These are phyloP conservation scores for Bacidia rubella DNA, from an alignment of 495 filamentous ascomycete genomes.

Conservation along the genomic window DNA sequence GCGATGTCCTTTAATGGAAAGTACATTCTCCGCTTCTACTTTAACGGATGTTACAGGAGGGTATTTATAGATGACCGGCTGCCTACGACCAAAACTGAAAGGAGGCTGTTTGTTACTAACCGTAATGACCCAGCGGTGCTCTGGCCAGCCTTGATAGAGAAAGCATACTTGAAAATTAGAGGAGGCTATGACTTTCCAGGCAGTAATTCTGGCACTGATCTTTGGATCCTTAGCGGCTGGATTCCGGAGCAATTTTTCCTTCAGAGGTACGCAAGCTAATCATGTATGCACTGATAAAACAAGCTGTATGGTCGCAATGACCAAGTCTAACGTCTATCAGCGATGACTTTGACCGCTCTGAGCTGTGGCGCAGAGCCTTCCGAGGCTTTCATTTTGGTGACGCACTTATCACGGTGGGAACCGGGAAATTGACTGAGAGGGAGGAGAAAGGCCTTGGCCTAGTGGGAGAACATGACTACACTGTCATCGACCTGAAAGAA, in stretches of 20 bases:
- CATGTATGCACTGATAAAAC: too few species aligned
- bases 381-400: conserved; percentile 64
- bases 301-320: too few species aligned
- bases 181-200: conserved; percentile 97
- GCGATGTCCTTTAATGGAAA: conserved; percentile 61
- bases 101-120: conserved; percentile 78
- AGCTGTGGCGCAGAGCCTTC: conserved; percentile 67
- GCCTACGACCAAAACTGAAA: conserved; percentile 57
- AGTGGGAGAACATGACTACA: conserved; percentile 85
- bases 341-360: conserved; percentile 59
- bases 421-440: conserved; percentile 56
- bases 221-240: conserved; percentile 87
- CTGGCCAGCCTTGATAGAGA: conserved; percentile 92
- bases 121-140: conserved; percentile 60
- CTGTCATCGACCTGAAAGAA: conserved; percentile 67
- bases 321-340: conserved; percentile 13
- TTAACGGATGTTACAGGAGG: conserved; percentile 84
- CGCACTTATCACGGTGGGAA: conserved; percentile 80
- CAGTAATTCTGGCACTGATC: conserved; percentile 92
- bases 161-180: conserved; percentile 92
- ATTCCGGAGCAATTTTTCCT: conserved; percentile 92
- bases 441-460: conserved; percentile 74
- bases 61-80: conserved; percentile 88
- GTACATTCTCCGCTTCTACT: conserved; percentile 82
- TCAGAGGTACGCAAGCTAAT: conserved; percentile 42